Percentiles rank a stretch among this genome's conserved stretches.
Evolutionary conservation across 2,329 filamentous ascomycete genomes (phyloP).

Genomic region (Periconia macrospinosa): DNA sequence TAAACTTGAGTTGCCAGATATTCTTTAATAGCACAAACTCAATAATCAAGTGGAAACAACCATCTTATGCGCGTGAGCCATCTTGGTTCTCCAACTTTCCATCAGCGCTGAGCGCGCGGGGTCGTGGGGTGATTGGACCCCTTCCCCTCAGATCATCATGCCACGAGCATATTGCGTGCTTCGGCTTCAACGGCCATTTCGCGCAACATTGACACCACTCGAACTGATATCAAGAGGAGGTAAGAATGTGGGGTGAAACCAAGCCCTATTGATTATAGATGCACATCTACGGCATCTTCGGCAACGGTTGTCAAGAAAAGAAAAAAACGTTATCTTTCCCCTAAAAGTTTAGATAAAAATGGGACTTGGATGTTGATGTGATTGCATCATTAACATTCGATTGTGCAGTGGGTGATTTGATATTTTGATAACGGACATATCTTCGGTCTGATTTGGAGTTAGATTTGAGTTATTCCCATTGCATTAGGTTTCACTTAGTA

Average conservation of each 20-base stretch:
- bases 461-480: too few species aligned
- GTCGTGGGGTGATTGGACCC: neutral
- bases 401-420: too few species aligned
- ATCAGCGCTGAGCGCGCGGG: too few species aligned
- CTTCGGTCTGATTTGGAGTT: too few species aligned
- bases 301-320: neutral
- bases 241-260: neutral
- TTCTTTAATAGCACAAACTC: too few species aligned
- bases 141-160: slow-evolving; percentile 14
- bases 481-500: too few species aligned
- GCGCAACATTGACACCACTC: slow-evolving; percentile 5
- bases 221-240: neutral
- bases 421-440: too few species aligned
- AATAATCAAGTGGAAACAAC: too few species aligned
- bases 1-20: too few species aligned
- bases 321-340: neutral
- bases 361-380: neutral
- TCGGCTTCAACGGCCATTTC: slow-evolving; percentile 8
- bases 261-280: neutral
- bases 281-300: neutral
- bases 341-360: neutral
- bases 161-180: slow-evolving; percentile 20
- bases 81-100: too few species aligned
- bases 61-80: too few species aligned
- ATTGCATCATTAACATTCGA: neutral